Evolutionary conservation across 2,329 filamentous ascomycete genomes (phyloP).

Genomic region (Fusarium ramigenum): DNA sequence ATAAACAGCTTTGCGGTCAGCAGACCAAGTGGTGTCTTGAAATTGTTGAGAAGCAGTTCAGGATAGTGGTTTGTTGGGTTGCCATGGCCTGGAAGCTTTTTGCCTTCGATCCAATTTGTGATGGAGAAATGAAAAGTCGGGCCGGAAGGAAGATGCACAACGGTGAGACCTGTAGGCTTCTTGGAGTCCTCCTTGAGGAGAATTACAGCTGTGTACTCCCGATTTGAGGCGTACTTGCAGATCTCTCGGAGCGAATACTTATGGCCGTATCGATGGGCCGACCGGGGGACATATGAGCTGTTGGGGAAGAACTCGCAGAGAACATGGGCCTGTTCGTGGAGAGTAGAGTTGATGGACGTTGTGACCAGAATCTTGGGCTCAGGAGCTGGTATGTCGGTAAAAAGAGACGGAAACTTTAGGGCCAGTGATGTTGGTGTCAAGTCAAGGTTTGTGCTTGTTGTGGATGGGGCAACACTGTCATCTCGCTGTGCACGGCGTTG

Average conservation of each 20-base stretch:
- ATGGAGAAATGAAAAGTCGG: constrained; percentile 95
- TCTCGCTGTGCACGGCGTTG: constrained; percentile 58
- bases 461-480: constrained; percentile 65
- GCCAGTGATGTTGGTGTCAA: constrained; percentile 68
- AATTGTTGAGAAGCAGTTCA: constrained; percentile 92
- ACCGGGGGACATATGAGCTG: constrained; percentile 85
- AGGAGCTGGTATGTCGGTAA: constrained; percentile 66
- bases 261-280: constrained; percentile 82
- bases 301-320: constrained; percentile 88
- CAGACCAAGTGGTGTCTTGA: constrained; percentile 89
- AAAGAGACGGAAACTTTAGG: constrained; percentile 70
- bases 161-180: constrained; percentile 80
- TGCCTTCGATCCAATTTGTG: constrained; percentile 89
- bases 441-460: constrained; percentile 71
- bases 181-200: constrained; percentile 92
- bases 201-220: constrained; percentile 84
- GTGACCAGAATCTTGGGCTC: constrained; percentile 90
- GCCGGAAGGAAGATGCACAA: constrained; percentile 84
- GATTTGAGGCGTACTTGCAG: constrained; percentile 81
- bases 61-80: constrained; percentile 91
- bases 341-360: constrained; percentile 86
- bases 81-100: constrained; percentile 86
- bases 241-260: constrained; percentile 96
- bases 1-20: constrained; percentile 85
- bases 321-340: constrained; percentile 83